Conservation (phyloP, 2,329 filamentous ascomycete species). For the Alternaria ventricosa region DNA sequence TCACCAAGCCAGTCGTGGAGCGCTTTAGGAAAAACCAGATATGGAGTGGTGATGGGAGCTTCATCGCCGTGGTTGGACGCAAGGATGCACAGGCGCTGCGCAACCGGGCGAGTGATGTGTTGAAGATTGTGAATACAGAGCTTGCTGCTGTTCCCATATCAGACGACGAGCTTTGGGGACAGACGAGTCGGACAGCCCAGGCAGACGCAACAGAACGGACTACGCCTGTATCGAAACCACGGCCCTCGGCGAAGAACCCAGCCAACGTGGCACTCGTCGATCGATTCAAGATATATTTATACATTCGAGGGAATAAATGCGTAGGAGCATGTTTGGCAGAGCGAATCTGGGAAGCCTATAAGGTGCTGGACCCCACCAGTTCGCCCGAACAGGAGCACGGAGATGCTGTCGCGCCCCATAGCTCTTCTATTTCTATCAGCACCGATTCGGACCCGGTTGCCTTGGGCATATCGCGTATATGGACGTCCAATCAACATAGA, state of each 20-base stretch:
- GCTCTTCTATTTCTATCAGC: constrained; percentile 53
- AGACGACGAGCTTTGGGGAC: constrained; percentile 65
- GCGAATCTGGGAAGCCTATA: constrained; percentile 63
- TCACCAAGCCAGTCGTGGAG: constrained; percentile 64
- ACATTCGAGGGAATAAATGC: constrained; percentile 66
- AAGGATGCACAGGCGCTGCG: constrained; percentile 60
- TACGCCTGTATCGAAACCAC: constrained; percentile 29
- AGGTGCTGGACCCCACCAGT: constrained; percentile 51
- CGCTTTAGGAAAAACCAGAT: constrained; percentile 60
- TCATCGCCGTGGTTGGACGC: constrained; percentile 65
- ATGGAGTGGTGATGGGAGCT: constrained; percentile 55
- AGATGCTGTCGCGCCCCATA: constrained; percentile 20
- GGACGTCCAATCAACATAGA: constrained; percentile 65
- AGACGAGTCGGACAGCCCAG: constrained; percentile 38
- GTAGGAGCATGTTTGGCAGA: constrained; percentile 68
- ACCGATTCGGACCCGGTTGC: constrained; percentile 55
- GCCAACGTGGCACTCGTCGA: constrained; percentile 43
- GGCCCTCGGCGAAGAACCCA: constrained; percentile 34
- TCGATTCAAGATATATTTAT: constrained; percentile 67
- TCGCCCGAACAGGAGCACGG: constrained; percentile 23
- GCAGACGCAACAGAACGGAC: neutral
- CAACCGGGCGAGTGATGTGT: constrained; percentile 59
- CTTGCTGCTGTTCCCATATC: constrained; percentile 66
- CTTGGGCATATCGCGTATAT: constrained; percentile 70
- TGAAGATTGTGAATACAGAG: constrained; percentile 69